phyloP scores from a whole-genome alignment of 1,139 yeast species.

The Blastobotrys raffinosifermentans region DNA sequence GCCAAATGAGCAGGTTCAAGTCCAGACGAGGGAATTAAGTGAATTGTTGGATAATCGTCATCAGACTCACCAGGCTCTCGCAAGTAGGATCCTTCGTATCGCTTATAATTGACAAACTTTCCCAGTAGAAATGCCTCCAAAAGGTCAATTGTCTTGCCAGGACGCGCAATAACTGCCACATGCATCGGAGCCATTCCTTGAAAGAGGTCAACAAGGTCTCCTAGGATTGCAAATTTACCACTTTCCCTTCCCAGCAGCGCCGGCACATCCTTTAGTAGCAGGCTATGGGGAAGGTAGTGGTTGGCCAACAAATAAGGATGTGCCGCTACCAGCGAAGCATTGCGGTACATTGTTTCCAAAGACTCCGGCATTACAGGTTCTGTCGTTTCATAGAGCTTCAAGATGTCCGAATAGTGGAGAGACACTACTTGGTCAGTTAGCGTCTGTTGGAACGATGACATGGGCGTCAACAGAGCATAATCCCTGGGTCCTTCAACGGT shows the following conservation, averaged over 20 bases:
- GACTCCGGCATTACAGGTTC: constrained; percentile 48
- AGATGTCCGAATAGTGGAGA: constrained; percentile 81
- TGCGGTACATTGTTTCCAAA: constrained; percentile 63
- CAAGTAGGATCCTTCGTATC: constrained; percentile 54
- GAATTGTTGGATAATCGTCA: constrained; percentile 26
- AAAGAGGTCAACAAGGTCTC: constrained; percentile 40
- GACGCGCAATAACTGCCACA: constrained; percentile 36
- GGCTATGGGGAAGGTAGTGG: constrained; percentile 80
- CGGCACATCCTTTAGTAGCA: constrained; percentile 73
- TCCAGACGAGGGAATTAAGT: constrained; percentile 30
- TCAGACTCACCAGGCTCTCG: constrained; percentile 21
- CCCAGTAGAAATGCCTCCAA: constrained; percentile 73
- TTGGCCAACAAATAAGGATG: constrained; percentile 85
- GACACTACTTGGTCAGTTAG: constrained; percentile 91
- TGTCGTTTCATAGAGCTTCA: constrained; percentile 73
- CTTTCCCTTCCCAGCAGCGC: constrained; percentile 69
- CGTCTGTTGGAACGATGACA: constrained; percentile 84
- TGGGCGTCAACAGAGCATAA: constrained; percentile 76
- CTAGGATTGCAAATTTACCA: constrained; percentile 74
- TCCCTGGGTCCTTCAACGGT: constrained; percentile 51
- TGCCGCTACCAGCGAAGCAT: constrained; percentile 72
- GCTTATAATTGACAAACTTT: constrained; percentile 53
- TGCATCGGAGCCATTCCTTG: not conserved
- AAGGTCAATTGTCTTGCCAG: constrained; percentile 66
- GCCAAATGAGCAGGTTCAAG: constrained; percentile 24